These are phyloP conservation scores for Alternaria incomplexa DNA, from an alignment of 2,329 filamentous ascomycete genomes.

Conservation along the genomic window DNA sequence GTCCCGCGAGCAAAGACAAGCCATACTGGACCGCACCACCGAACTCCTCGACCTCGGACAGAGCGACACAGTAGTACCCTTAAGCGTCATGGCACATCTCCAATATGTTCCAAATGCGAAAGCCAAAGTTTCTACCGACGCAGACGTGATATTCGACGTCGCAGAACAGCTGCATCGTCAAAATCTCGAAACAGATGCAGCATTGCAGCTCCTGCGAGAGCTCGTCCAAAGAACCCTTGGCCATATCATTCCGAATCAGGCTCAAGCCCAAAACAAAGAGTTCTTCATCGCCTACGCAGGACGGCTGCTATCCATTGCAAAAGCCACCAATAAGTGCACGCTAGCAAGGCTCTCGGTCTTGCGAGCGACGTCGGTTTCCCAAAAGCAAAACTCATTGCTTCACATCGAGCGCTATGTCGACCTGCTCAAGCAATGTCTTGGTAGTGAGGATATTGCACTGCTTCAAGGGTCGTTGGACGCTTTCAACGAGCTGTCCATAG, in stretches of 20 bases:
- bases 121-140: constrained; percentile 39
- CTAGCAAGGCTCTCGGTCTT: constrained; percentile 33
- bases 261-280: constrained; percentile 40
- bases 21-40: constrained; percentile 36
- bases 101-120: constrained; percentile 47
- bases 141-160: constrained; percentile 33
- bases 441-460: constrained; percentile 10
- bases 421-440: constrained; percentile 29
- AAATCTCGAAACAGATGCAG: constrained; percentile 13
- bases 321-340: constrained; percentile 30
- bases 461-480: constrained; percentile 33
- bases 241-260: constrained; percentile 43
- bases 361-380: constrained; percentile 29
- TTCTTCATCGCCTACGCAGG: constrained; percentile 37
- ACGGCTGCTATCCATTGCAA: constrained; percentile 24
- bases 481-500: constrained; percentile 32
- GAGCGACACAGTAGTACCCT: constrained; percentile 10
- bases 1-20: constrained; percentile 41
- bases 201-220: constrained; percentile 31
- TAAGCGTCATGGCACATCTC: constrained; percentile 39
- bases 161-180: constrained; percentile 31
- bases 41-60: constrained; percentile 18
- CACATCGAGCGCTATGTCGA: constrained; percentile 30
- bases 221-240: constrained; percentile 33
- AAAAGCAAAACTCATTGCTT: constrained; percentile 30